Percentiles rank a stretch among this genome's conserved stretches.
Conservation (phyloP, 2,329 filamentous ascomycete species). For the Colletotrichum sp. region DNA sequence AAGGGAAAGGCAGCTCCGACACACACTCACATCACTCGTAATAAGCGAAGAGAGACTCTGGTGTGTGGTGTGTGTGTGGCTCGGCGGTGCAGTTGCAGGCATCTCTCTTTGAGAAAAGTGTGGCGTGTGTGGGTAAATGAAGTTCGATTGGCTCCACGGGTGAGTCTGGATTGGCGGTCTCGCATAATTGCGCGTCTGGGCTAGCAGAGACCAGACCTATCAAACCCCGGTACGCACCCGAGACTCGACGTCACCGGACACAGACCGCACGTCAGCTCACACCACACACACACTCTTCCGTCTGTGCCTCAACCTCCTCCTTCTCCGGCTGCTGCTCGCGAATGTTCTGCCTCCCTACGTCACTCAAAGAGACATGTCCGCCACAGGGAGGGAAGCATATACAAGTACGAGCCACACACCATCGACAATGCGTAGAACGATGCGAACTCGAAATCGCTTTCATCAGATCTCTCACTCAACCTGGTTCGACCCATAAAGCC, state of each 20-base stretch:
- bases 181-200: neutral
- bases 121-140: neutral
- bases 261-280: constrained; percentile 12
- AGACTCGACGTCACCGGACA: constrained; percentile 16
- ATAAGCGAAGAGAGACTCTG: neutral
- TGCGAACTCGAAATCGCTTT: neutral
- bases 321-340: neutral
- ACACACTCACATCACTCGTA: neutral
- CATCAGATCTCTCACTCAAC: neutral
- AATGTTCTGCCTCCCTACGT: neutral
- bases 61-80: neutral
- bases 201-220: constrained; percentile 3
- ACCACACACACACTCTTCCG: neutral
- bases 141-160: neutral
- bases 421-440: no score
- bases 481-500: neutral
- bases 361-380: neutral
- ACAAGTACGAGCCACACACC: neutral
- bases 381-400: neutral
- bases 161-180: constrained; percentile 7
- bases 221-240: constrained; percentile 3
- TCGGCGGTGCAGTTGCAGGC: neutral
- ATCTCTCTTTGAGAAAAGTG: neutral
- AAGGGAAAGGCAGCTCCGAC: neutral
- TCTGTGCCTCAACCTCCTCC: neutral